phyloP scores from a whole-genome alignment of 2,329 filamentous ascomycete genomes.

The Capronia coronata region DNA sequence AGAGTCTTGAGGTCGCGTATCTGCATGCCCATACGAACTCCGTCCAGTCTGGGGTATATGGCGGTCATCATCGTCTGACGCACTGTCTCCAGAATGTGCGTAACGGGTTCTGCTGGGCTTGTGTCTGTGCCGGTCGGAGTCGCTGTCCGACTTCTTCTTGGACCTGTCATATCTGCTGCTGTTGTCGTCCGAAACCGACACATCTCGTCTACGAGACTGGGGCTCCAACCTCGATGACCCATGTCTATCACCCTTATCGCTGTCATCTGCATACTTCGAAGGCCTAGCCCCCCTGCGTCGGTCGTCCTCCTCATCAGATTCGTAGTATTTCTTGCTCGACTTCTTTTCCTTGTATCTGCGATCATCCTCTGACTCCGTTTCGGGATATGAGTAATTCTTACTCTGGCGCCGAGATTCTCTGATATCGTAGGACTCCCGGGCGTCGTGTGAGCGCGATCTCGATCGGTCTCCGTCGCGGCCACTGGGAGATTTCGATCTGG shows the following conservation, averaged over 20 bases:
- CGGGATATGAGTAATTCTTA: conserved; percentile 30
- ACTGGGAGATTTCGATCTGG: conserved; percentile 41
- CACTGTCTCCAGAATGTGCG: conserved; percentile 18
- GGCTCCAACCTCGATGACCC: conserved; percentile 15
- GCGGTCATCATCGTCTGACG: conserved; percentile 12
- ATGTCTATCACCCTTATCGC: conserved; percentile 20
- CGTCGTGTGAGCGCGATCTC: conserved; percentile 41
- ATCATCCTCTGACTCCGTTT: conserved; percentile 27
- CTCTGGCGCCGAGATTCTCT: conserved; percentile 19
- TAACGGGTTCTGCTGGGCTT: conserved; percentile 14
- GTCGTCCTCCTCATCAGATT: conserved; percentile 31
- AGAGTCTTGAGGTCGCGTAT: conserved; percentile 13
- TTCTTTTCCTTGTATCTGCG: conserved; percentile 16
- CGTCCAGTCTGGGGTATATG: conserved; percentile 4
- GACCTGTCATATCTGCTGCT: conserved; percentile 8
- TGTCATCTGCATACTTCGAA: conserved; percentile 29
- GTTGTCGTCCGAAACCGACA: conserved; percentile 20
- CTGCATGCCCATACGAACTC: conserved; percentile 7
- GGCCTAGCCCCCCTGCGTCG: conserved; percentile 23
- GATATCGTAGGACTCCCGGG: conserved; percentile 32
- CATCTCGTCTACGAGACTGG: conserved; percentile 14
- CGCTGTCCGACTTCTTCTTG: conserved; percentile 21
- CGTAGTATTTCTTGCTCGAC: conserved; percentile 30
- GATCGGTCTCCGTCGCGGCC: conserved; percentile 35
- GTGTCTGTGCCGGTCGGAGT: conserved; percentile 17